Percentiles rank a stretch among this genome's conserved stretches.
These are phyloP conservation scores for Penicillium goetzii DNA, from an alignment of 495 filamentous ascomycete species.

Conservation along the genomic window DNA sequence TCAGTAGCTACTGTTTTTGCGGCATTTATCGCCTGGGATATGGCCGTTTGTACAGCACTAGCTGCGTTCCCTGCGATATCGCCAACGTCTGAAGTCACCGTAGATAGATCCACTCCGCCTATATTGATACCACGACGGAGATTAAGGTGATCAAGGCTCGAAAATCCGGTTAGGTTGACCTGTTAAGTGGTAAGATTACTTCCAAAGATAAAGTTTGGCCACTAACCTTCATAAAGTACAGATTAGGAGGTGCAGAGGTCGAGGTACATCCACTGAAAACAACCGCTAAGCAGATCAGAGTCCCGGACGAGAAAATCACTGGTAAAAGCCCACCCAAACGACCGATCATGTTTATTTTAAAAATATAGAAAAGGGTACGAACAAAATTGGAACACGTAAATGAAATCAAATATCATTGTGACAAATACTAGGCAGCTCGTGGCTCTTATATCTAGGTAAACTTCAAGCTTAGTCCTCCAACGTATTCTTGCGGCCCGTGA, in stretches of 20 bases:
- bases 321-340: conserved; percentile 7
- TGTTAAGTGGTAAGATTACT: conserved; percentile 2
- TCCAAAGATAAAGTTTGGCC: background rate
- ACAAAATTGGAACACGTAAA: conserved; percentile 3
- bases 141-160: background rate
- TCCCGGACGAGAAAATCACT: conserved; percentile 4
- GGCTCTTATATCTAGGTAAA: conserved; percentile 2
- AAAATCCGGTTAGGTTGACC: conserved; percentile 5
- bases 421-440: background rate
- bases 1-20: background rate
- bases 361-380: background rate
- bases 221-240: conserved; percentile 4
- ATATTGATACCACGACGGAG: background rate
- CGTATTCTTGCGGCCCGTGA: too few species aligned
- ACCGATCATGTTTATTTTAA: background rate
- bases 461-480: too few species aligned
- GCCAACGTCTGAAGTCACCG: background rate
- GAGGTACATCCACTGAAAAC: conserved; percentile 4
- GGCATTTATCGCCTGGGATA: background rate
- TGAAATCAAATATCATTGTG: background rate
- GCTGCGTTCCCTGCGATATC: background rate
- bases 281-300: conserved; percentile 8
- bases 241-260: conserved; percentile 5
- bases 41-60: background rate
- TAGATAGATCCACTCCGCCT: background rate